Evolutionary conservation across 306 rosid genomes (phyloP), one percentile per base, ranked within the genome.

Genomic region (Boehmeria nivea): DNA sequence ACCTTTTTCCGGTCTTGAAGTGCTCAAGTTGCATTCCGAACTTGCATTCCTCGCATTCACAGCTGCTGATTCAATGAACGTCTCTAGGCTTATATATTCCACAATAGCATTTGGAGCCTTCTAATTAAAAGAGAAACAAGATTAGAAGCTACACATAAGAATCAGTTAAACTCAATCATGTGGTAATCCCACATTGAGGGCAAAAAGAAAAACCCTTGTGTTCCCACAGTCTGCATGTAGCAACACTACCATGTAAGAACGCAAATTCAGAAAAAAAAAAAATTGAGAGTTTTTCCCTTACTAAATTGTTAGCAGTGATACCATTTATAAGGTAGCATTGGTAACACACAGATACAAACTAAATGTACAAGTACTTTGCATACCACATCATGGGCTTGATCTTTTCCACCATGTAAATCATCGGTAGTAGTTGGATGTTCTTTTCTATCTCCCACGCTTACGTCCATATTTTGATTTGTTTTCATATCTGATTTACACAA

Each of bases 71-170:
- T 28, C 46, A 45, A 59, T 58, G 36, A 65, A 46, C 43, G 48
- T 74, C 67, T 76, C 70, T 47, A 65, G 50, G 43, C 59, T 44
- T 18, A 45, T 65, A 24, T 69, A 61, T 53, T 61, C 61, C 26
- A 72, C 71, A 61, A 40, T 24, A 61, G 74, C 63, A 60, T 64
- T 68, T 60, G 63, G 71, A 43, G 39, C 73, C 95, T 83, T 84
- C 78, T 63, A 22, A 72, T 55, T 46, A 50, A 45, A 74, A 49
- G 59, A 43, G 51, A 51, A 57, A 38, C 45, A 49, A 56, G 46
- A 52, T 53, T 37, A n/a, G n/a, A n/a, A n/a, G n/a, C n/a, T n/a
- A n/a, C n/a, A n/a, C 52, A 33, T 31, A 57, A 33, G 11, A 9
- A 13, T 21, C 60, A 57, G 42, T 44, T 37, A 38, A 51, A 43